Evolutionary conservation across 2,329 filamentous ascomycete genomes (phyloP), one percentile per base, ranked within the genome.

Genomic region (Sclerotinia subarctica): DNA sequence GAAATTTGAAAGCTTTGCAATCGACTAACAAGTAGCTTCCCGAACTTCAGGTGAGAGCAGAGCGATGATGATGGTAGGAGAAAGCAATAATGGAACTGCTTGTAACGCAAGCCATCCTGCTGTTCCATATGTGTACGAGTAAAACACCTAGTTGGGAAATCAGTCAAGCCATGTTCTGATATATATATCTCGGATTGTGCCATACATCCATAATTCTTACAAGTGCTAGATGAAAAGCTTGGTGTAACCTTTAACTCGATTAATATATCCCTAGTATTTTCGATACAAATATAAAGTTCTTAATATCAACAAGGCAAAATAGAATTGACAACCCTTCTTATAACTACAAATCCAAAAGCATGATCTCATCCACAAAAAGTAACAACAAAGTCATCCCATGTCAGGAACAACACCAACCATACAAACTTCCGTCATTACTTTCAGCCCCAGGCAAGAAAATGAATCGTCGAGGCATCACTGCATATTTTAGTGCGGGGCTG

Each of bases 11-110:
- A 19, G 67, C 42, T 35, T 49, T 5, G 19, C 13, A 3, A n/a
- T 17, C 26, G n/a, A 58, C 81, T 70, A 79, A 88, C 84, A 78
- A 67, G 84, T 83, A 66, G 83, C 79, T 71, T 84, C 81, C 69
- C 84, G 83, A 51, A 84, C 81, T 71, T 88, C 85, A 63, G 84
- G 82, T 3, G 84, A 83, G 47, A 89, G 82, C 70, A 90, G 78
- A 15, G 85, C 81, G 67, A 86, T 81, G 29, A 90, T 86, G 72
- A 90, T 81, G 35, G 83, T 85, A 0, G 89, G 89, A 7, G 84
- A 83, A 6, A 83, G 73, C 66, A 90, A 82, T 69, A 91, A 70
- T 74, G 79, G 78, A 77, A 80, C 77, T 19, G 81, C 81, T 76
- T 84, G 82, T 1, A 84, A 77, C 59, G 79, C 79, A 26, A 78